Evolutionary conservation across 306 rosid genomes (phyloP), one percentile per base, ranked within the genome.

Genomic region (Albizia julibrissin): DNA sequence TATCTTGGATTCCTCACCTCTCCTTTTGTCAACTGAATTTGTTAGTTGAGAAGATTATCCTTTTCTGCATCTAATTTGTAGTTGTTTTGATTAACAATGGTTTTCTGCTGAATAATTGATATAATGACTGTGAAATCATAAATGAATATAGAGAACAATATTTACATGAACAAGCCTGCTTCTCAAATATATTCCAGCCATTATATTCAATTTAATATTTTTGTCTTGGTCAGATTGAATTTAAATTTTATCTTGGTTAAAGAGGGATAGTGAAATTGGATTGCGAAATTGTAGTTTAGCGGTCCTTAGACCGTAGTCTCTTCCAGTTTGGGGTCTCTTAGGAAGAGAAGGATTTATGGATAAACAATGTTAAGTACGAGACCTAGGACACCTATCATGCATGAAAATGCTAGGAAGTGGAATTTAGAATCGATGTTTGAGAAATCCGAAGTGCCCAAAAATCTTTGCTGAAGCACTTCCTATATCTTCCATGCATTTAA

Each of bases 31-130:
- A 15, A 64, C 74, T 52, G 7, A 52, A 49, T 77, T 54, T 18
- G 31, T 81, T 22, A 42, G 69, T 78, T 77, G 58, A 65, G 44
- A 64, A 65, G 40, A 72, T 18, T 52, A 65, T 54, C 31, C 65
- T 21, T n/a, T 74, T 65, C 58, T 74, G 1, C 27, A 0, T 40
- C 44, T 42, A 61, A 24, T 59, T 24, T 56, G 24, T 59, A 59
- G 7, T 10, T 42, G 21, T 42, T 69, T 70, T 42, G 15, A 1
- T 13, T 13, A 70, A n/a, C 15, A 6, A 6, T 42, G 54, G 34
- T 42, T n/a, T 70, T 40, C 16, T 21, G 37, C 37, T 5, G 56
- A n/a, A 43, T 70, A 70, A 24, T 70, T 43, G 56, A 42, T 42
- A 22, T 15, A 42, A n/a, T 66, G 75, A 50, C 13, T 3, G 50